phyloP scores from a whole-genome alignment of 352 stramenopile species.

The Albugo candida region DNA sequence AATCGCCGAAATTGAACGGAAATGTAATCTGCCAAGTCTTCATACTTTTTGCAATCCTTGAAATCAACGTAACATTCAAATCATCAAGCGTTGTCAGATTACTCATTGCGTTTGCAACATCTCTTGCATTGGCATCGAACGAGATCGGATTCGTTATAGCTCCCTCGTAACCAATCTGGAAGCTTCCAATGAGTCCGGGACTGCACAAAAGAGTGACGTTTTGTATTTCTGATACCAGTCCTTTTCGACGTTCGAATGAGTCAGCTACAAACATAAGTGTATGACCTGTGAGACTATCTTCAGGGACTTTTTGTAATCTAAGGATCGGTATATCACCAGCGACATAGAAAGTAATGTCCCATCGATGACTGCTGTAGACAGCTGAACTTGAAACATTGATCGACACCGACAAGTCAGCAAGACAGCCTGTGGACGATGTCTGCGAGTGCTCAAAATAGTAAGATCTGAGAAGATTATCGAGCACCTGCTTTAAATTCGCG shows the following conservation, averaged over 20 bases:
- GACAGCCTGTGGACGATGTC: slow-evolving; percentile 1
- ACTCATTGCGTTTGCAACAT: slow-evolving; percentile 6
- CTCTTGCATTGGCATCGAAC: slow-evolving; percentile 2
- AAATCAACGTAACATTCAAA: slow-evolving; percentile 13
- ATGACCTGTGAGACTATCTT: slow-evolving; percentile 8
- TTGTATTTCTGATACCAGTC: slow-evolving; percentile 10
- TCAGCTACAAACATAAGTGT: slow-evolving; percentile 1
- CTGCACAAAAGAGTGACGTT: slow-evolving; percentile 7
- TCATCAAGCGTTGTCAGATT: slow-evolving; percentile 7
- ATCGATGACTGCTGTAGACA: slow-evolving; percentile 8
- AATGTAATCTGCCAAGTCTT: slow-evolving; percentile 19
- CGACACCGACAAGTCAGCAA: slow-evolving; percentile 1
- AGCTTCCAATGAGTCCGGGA: slow-evolving; percentile 5
- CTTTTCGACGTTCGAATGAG: slow-evolving; percentile 6
- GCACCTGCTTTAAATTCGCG: not conserved
- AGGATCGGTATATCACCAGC: slow-evolving; percentile 9
- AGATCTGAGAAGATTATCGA: slow-evolving; percentile 4
- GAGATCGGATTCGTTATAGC: not conserved
- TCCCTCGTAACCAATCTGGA: slow-evolving; percentile 6
- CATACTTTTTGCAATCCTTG: slow-evolving; percentile 9
- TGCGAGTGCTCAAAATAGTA: not conserved
- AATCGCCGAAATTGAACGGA: slow-evolving; percentile 13
- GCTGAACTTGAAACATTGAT: not conserved
- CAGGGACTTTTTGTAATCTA: not conserved
- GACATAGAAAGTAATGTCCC: slow-evolving; percentile 17